Percentiles rank a stretch among this genome's conserved stretches.
phyloP scores from a whole-genome alignment of 2,329 filamentous ascomycete species.

The Colletotrichum aenigma region DNA sequence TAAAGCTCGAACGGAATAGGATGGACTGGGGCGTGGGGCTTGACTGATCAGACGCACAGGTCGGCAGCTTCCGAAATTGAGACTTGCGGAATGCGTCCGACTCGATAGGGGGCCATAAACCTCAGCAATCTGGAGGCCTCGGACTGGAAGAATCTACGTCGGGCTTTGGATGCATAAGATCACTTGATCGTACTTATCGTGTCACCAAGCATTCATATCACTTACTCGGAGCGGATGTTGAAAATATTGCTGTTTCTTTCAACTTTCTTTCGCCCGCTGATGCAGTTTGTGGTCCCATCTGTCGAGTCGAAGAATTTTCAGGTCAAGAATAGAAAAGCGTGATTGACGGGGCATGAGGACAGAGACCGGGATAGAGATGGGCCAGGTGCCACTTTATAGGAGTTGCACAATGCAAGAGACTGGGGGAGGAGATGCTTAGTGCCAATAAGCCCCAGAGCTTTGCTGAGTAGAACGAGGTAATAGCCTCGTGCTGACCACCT shows the following conservation, averaged over 20 bases:
- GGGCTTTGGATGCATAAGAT: background rate
- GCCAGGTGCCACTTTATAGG: background rate
- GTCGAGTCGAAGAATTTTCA: background rate
- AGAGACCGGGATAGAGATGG: background rate
- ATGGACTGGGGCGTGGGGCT: background rate
- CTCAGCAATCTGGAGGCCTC: background rate
- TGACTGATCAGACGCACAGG: background rate
- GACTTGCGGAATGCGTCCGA: rapidly evolving
- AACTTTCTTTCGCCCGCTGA: background rate
- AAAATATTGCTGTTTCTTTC: background rate
- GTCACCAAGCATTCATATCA: background rate
- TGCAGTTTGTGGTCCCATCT: background rate
- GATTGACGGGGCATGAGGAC: rapidly evolving
- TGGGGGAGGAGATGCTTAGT: background rate
- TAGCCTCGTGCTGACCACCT: background rate
- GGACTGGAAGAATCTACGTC: background rate
- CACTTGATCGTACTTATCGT: background rate
- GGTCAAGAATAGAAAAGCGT: background rate
- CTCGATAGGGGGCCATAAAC: background rate
- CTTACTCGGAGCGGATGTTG: background rate
- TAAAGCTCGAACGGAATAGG: background rate
- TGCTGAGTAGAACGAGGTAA: background rate
- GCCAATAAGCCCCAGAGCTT: background rate
- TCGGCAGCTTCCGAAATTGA: background rate
- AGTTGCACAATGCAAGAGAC: background rate